Evolutionary conservation across 257 asterid species (phyloP), one percentile per base, ranked within the genome.

Genomic region (Nemophila menziesii): DNA sequence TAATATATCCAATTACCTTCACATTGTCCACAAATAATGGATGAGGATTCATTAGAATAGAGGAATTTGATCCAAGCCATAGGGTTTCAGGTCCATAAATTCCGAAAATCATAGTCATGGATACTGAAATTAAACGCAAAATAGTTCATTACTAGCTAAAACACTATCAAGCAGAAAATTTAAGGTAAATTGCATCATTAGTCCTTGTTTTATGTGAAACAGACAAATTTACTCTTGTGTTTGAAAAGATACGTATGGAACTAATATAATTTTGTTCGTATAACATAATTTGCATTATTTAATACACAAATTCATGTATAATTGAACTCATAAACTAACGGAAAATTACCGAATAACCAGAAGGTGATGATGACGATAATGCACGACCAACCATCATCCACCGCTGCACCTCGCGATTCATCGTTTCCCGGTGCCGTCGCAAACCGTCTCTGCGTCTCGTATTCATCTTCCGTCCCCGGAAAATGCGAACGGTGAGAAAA

Each of bases 41-140:
- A 66, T 53, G 79, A 21, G 85, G 85, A 19, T 71, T 75, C 36
- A 86, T 64, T 73, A 86, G 49, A 43, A 82, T 57, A 10, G 94
- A 86, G 12, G 93, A 42, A 68, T 77, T 65, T 27, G 97, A 94
- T 58, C 93, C 86, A 42, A 86, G 80, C 57, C 57, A 58, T 56
- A 77, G n/a, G 33, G 48, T 64, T 48, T 70, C 72, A 11, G 97
- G 44, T 39, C 82, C 89, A 48, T 79, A 77, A 52, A 82, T 51
- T 48, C 85, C 93, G 52, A 72, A 54, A 12, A 79, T 69, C 80
- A 79, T 53, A 49, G 78, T 56, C 73, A 75, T 44, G 24, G 72
- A 69, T 43, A 38, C 39, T 39, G 55, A 11, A 49, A 44, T 18
- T 16, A 45, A 45, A 40, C 44, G 46, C 33, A 57, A 39, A 16